These are phyloP conservation scores for Solanum hybrid DNA, from an alignment of 305 asterid genomes.

Conservation along the genomic window DNA sequence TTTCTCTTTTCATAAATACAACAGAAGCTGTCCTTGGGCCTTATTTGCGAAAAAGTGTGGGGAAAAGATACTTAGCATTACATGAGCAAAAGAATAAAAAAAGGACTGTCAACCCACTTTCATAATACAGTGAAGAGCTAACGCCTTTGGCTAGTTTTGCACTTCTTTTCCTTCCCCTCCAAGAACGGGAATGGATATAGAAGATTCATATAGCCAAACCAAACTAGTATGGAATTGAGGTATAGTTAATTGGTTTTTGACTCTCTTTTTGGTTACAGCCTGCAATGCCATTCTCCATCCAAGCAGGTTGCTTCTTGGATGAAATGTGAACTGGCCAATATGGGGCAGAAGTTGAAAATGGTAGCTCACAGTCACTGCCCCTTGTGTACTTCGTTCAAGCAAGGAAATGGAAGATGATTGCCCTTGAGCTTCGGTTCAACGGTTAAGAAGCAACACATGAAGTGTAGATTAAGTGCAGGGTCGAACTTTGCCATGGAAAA, in stretches of 20 bases:
- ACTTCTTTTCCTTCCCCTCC: neutral
- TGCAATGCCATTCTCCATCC: neutral
- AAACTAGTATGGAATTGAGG: neutral
- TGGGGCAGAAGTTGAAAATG: neutral
- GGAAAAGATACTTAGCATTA: neutral
- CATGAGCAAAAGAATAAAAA: neutral
- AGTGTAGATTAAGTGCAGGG: neutral
- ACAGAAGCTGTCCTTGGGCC: neutral
- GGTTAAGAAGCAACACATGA: neutral
- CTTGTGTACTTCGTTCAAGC: neutral
- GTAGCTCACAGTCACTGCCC: neutral
- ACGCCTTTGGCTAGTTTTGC: neutral
- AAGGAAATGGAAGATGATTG: neutral
- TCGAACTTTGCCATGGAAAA: neutral
- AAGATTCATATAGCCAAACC: neutral
- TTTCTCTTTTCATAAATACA: neutral
- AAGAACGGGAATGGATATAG: neutral
- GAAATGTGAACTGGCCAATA: neutral
- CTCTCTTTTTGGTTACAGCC: neutral
- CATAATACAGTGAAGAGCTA: neutral
- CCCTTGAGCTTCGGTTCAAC: neutral
- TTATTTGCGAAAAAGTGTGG: neutral
- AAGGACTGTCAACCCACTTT: neutral
- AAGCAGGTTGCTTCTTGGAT: neutral
- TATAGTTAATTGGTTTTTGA: neutral